Evolutionary conservation across 169 alveolate species (phyloP).

Genomic region (Plasmodium relictum): DNA sequence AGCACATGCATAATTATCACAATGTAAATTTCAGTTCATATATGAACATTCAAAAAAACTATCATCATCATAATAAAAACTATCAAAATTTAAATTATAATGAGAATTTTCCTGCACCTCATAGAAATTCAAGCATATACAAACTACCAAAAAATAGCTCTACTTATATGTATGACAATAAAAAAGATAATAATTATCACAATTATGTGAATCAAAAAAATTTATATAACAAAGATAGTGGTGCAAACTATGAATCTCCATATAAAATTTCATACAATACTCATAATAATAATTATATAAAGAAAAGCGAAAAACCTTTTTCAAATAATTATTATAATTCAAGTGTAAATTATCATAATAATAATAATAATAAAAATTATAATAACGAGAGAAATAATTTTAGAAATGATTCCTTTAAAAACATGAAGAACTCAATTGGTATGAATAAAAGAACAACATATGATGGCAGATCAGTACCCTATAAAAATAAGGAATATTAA

Average conservation of each 20-base stretch:
- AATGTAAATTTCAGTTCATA: background rate
- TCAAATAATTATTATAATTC: background rate
- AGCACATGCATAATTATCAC: background rate
- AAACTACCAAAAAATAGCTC: slow-evolving; percentile 12
- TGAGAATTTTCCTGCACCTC: slow-evolving; percentile 26
- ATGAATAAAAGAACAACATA: slow-evolving; percentile 23
- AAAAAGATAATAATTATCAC: slow-evolving; percentile 18
- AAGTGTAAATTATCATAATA: background rate
- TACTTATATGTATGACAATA: slow-evolving; percentile 23
- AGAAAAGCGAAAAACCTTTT: background rate
- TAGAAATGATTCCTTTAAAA: slow-evolving; percentile 27
- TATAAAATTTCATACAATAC: slow-evolving; percentile 15
- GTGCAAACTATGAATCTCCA: slow-evolving; percentile 11
- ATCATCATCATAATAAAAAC: slow-evolving; percentile 30
- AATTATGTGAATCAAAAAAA: background rate
- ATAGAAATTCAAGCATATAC: slow-evolving; percentile 16
- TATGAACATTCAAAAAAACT: slow-evolving; percentile 15
- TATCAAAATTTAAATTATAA: slow-evolving; percentile 30
- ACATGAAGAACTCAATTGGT: slow-evolving; percentile 13
- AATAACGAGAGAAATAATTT: slow-evolving; percentile 19
- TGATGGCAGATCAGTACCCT: slow-evolving; percentile 66
- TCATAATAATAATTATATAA: slow-evolving; percentile 3
- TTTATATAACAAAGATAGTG: background rate
- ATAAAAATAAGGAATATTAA: slow-evolving; percentile 49
- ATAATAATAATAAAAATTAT: background rate